Evolutionary conservation across 495 filamentous ascomycete genomes (phyloP).

Genomic region (Pyrenula massariospora): DNA sequence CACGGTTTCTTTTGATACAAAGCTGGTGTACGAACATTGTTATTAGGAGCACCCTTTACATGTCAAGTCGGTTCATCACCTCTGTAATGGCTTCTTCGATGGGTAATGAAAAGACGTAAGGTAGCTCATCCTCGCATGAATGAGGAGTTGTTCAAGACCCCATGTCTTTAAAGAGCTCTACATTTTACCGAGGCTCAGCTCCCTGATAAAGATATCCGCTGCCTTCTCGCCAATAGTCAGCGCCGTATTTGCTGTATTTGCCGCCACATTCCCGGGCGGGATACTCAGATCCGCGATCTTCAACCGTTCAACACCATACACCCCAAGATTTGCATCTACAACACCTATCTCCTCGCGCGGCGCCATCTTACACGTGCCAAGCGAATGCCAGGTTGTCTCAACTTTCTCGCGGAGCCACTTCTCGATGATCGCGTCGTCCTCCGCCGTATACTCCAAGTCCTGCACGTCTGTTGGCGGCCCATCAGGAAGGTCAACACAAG

Average conservation of each 20-base stretch:
- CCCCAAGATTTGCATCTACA: constrained; percentile 24
- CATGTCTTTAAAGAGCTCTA: neutral
- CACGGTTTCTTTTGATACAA: neutral
- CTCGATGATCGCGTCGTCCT: constrained; percentile 42
- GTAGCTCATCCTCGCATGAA: neutral
- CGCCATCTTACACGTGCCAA: constrained; percentile 39
- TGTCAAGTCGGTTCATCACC: neutral
- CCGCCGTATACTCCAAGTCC: constrained; percentile 31
- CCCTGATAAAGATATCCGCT: constrained; percentile 37
- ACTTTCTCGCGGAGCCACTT: constrained; percentile 31
- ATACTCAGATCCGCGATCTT: constrained; percentile 38
- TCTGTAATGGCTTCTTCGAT: neutral
- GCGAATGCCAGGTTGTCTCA: constrained; percentile 35
- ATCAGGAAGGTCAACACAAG: constrained; percentile 6
- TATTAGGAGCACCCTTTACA: neutral
- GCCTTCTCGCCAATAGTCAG: constrained; percentile 49
- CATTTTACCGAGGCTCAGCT: neutral
- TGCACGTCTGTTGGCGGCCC: constrained; percentile 8
- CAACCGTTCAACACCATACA: constrained; percentile 35
- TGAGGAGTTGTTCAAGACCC: neutral
- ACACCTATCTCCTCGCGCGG: constrained; percentile 31
- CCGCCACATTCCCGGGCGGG: constrained; percentile 44
- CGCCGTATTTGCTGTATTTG: constrained; percentile 51
- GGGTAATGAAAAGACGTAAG: neutral
- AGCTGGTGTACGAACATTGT: neutral